These are phyloP conservation scores for Penicillium janthinellum DNA, from an alignment of 2,329 filamentous ascomycete species.

Conservation along the genomic window DNA sequence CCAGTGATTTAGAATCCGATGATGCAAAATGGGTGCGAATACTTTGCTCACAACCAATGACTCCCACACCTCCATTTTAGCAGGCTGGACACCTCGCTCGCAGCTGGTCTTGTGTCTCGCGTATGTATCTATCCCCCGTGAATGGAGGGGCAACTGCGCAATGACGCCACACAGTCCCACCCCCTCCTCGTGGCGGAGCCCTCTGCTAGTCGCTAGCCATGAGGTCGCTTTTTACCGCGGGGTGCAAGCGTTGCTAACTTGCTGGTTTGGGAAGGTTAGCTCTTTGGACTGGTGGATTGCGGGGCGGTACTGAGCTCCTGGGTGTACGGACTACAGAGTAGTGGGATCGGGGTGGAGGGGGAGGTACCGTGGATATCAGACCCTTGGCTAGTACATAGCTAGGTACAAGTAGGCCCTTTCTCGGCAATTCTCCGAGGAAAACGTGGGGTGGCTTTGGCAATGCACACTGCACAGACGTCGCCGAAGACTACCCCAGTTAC, in stretches of 20 bases:
- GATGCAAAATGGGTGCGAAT: too few relatives aligned
- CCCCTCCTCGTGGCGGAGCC: background rate
- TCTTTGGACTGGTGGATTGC: too few relatives aligned
- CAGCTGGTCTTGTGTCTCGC: too few relatives aligned
- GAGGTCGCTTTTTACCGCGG: background rate
- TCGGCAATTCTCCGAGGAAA: constrained; percentile 12
- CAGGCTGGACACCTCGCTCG: too few relatives aligned
- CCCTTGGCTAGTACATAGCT: too few relatives aligned
- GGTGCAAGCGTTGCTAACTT: constrained; percentile 9
- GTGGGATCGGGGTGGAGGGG: background rate
- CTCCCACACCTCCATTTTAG: too few relatives aligned
- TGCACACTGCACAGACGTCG: background rate
- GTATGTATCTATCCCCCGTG: too few relatives aligned
- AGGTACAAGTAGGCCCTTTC: too few relatives aligned
- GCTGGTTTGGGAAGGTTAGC: background rate
- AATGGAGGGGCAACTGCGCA: constrained; percentile 6
- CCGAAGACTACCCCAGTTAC: background rate
- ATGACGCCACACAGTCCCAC: constrained; percentile 15
- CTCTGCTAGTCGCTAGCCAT: background rate
- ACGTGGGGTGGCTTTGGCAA: constrained; percentile 8
- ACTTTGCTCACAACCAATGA: too few relatives aligned
- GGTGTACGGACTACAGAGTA: background rate
- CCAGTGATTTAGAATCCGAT: background rate
- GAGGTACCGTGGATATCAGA: background rate
- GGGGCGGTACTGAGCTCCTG: background rate